phyloP scores from a whole-genome alignment of 495 filamentous ascomycete species.

The Annulohypoxylon moriforme region DNA sequence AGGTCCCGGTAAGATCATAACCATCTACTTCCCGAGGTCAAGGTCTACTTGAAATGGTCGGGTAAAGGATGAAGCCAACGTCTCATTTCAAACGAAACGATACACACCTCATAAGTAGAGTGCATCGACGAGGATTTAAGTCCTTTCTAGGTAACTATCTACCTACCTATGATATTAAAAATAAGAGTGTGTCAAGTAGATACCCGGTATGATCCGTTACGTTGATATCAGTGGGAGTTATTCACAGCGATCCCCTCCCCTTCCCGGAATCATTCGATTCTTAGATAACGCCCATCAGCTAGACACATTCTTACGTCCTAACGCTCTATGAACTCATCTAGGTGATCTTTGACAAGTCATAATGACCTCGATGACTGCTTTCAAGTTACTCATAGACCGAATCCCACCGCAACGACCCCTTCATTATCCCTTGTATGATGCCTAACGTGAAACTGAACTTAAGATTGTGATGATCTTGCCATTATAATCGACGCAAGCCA shows the following conservation, averaged over 20 bases:
- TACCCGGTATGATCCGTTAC: background rate
- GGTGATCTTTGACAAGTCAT: background rate
- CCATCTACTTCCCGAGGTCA: background rate
- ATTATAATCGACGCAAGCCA: constrained; percentile 21
- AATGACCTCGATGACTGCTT: background rate
- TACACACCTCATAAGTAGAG: background rate
- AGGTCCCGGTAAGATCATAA: background rate
- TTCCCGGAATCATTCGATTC: background rate
- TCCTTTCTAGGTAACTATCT: background rate
- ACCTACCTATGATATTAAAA: background rate
- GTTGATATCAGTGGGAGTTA: background rate
- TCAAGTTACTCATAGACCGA: background rate
- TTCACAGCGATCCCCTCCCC: background rate
- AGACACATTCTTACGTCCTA: background rate
- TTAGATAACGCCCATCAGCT: background rate
- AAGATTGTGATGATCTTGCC: constrained; percentile 31
- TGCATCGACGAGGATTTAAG: background rate
- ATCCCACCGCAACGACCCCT: background rate
- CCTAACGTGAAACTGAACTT: background rate
- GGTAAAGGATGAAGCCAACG: constrained; percentile 2
- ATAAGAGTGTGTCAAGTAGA: background rate
- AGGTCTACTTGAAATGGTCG: background rate
- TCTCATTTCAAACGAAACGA: background rate
- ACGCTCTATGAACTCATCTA: too few relatives aligned
- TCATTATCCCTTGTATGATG: background rate